These are phyloP conservation scores for Gastrolobium villosum DNA, from an alignment of 306 rosid genomes.

Conservation along the genomic window DNA sequence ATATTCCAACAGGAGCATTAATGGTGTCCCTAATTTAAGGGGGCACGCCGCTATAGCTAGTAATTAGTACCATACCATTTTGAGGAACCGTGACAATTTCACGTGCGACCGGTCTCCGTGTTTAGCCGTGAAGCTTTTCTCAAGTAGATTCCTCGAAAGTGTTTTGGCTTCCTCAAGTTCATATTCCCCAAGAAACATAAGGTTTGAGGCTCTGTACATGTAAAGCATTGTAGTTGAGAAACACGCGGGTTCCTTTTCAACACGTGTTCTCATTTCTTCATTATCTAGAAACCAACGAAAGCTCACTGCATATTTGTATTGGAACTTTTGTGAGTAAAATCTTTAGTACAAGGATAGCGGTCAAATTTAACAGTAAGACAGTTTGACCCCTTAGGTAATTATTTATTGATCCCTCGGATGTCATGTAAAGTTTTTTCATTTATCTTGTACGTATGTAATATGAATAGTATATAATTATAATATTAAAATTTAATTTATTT, in stretches of 20 bases:
- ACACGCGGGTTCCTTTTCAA: conserved; percentile 33
- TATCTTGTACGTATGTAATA: no score
- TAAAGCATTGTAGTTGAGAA: conserved; percentile 34
- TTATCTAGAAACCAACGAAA: conserved; percentile 47
- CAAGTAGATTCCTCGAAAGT: conserved; percentile 37
- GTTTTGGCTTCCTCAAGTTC: conserved; percentile 45
- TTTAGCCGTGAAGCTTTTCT: background rate
- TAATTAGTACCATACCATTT: conserved; percentile 21
- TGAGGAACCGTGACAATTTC: background rate
- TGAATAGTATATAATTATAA: no score
- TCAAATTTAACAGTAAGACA: no score
- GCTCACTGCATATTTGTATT: conserved; percentile 37
- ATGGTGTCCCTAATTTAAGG: background rate
- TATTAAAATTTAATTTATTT: no score
- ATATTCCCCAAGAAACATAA: conserved; percentile 42
- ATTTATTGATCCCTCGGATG: no score
- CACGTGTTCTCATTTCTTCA: conserved; percentile 19
- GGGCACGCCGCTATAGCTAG: no score
- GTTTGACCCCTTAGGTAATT: no score
- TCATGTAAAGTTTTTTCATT: no score
- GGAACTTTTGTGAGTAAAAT: background rate
- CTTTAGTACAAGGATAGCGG: no score
- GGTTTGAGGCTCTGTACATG: conserved; percentile 47
- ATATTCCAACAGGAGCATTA: background rate
- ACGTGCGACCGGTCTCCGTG: background rate